These are phyloP conservation scores for Argentina anserina DNA, from an alignment of 306 rosid species.

Conservation along the genomic window DNA sequence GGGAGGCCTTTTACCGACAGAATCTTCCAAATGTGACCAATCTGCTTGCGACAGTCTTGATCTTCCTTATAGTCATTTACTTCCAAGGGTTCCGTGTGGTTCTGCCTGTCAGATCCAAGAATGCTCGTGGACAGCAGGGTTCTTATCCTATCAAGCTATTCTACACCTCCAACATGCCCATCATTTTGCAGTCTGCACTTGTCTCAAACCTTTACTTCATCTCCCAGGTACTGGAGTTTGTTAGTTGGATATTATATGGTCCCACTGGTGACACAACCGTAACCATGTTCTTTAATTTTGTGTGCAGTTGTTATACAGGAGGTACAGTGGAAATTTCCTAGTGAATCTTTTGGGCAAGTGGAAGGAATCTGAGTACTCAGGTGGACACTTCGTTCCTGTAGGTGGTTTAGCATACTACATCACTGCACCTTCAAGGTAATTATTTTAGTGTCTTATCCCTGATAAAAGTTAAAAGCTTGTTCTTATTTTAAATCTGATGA, in stretches of 20 bases:
- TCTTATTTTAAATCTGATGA: conserved; percentile 4
- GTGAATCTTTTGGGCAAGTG: conserved; percentile 88
- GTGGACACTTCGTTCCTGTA: conserved; percentile 80
- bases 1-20: conserved; percentile 90
- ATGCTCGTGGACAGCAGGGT: conserved; percentile 94
- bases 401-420: conserved; percentile 95
- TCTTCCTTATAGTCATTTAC: conserved; percentile 80
- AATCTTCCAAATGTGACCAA: conserved; percentile 95
- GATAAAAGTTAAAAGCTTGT: neutral
- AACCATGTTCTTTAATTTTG: conserved; percentile 7
- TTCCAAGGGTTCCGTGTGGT: conserved; percentile 98
- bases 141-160: conserved; percentile 93
- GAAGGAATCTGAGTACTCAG: conserved; percentile 93
- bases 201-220: conserved; percentile 88
- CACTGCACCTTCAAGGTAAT: conserved; percentile 88
- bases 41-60: conserved; percentile 81
- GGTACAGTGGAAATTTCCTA: conserved; percentile 76
- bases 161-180: conserved; percentile 97
- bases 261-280: neutral
- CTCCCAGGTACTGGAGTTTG: conserved; percentile 64
- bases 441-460: neutral
- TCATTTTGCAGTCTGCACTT: conserved; percentile 94
- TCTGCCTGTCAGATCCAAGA: conserved; percentile 93
- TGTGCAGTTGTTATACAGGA: conserved; percentile 73
- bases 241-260: conserved; percentile 15